phyloP scores from a whole-genome alignment of 257 asterid species.

The Solanum arcanum region DNA sequence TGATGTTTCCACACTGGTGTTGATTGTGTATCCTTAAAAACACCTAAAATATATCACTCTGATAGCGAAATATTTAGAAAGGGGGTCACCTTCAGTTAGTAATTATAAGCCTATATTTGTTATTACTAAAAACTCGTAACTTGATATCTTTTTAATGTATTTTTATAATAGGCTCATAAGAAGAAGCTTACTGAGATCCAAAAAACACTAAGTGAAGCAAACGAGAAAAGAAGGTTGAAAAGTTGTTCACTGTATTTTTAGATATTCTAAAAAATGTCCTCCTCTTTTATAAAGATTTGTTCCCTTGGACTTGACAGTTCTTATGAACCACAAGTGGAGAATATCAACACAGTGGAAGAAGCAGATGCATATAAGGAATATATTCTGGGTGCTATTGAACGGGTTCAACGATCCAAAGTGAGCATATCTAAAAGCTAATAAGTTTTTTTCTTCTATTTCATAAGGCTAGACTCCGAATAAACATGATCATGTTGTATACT shows the following conservation, averaged over 20 bases:
- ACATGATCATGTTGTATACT: not conserved
- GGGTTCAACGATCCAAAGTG: not conserved
- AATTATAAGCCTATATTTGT: too few relatives aligned
- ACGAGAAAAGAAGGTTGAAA: not conserved
- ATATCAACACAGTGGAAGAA: not conserved
- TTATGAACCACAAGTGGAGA: not conserved
- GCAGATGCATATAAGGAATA: not conserved
- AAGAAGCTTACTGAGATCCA: not conserved
- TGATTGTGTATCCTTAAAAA: too few relatives aligned
- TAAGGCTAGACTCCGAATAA: too few relatives aligned
- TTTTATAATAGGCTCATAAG: not conserved
- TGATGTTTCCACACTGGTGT: not conserved
- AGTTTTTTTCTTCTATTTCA: too few relatives aligned
- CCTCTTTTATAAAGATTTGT: not conserved
- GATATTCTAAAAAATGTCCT: not conserved
- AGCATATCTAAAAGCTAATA: not conserved
- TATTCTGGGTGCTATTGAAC: not conserved
- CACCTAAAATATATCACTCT: too few relatives aligned
- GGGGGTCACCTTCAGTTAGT: too few relatives aligned
- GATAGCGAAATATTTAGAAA: too few relatives aligned
- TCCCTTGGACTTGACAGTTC: not conserved
- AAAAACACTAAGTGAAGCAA: not conserved
- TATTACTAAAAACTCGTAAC: not conserved
- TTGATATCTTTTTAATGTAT: not conserved
- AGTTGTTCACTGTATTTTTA: not conserved